A percentile compares a stretch with the other conserved stretches of the same genome.
phyloP scores from a whole-genome alignment of 148 eudicot species.

The Linanthus parryae region DNA sequence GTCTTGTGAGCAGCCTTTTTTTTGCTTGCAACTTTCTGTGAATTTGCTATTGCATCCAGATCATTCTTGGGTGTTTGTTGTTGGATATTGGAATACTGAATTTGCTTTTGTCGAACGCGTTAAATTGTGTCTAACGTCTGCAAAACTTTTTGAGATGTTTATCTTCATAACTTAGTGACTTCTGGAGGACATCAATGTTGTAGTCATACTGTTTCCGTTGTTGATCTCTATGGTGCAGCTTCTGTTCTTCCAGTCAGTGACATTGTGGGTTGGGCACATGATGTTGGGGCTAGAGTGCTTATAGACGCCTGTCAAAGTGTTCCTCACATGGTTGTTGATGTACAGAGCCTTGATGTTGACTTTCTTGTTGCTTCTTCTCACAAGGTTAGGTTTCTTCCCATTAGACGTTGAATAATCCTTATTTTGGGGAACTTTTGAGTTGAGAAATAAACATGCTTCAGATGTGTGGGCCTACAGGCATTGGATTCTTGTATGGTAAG shows the following conservation, averaged over 20 bases:
- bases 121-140: too few relatives aligned
- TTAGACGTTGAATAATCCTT: conserved; percentile 11
- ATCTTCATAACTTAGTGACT: too few relatives aligned
- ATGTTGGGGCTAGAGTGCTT: conserved; percentile 84
- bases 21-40: too few relatives aligned
- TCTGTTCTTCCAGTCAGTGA: conserved; percentile 82
- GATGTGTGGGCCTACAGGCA: conserved; percentile 99
- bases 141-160: too few relatives aligned
- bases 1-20: too few relatives aligned
- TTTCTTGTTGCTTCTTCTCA: conserved; percentile 99
- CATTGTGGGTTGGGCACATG: conserved; percentile 75
- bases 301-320: conserved; percentile 99
- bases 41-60: too few relatives aligned
- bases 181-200: too few relatives aligned
- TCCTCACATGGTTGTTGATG: conserved; percentile 98
- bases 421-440: conserved; percentile 14
- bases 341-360: conserved; percentile 78
- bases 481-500: conserved; percentile 94
- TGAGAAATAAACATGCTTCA: conserved; percentile 75
- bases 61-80: too few relatives aligned
- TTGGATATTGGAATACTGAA: too few relatives aligned
- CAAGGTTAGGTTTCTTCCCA: conserved; percentile 53
- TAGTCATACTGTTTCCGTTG: not conserved
- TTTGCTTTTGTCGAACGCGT: too few relatives aligned
- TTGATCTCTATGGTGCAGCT: conserved; percentile 36